Conservation (phyloP, 495 filamentous ascomycete species). For the Aspergillus heteromorphus region DNA sequence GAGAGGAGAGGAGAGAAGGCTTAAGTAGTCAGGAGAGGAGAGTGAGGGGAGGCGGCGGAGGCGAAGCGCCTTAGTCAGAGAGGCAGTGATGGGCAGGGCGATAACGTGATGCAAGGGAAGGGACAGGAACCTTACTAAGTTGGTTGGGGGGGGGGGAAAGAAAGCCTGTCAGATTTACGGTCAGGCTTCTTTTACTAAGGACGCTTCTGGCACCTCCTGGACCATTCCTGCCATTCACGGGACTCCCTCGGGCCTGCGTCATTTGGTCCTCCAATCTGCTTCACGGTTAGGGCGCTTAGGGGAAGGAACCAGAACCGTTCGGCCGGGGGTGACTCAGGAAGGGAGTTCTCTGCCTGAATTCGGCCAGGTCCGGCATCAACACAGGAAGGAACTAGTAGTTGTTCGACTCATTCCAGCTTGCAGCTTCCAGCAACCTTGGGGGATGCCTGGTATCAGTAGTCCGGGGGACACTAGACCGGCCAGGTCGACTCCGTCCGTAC, state of each 20-base stretch:
- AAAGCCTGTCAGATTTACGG: neutral
- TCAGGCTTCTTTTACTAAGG: no score
- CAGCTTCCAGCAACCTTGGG: neutral
- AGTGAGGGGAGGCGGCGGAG: slow-evolving; percentile 28
- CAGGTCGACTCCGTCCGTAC: slow-evolving; percentile 15
- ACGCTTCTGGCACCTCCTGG: slow-evolving; percentile 14
- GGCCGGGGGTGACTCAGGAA: neutral
- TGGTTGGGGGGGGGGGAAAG: no score
- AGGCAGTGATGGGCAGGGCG: slow-evolving; percentile 28
- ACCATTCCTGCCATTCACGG: slow-evolving; percentile 9
- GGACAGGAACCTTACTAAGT: neutral
- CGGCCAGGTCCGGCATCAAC: no score
- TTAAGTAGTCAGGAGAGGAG: slow-evolving; percentile 16
- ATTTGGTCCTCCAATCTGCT: slow-evolving; percentile 4
- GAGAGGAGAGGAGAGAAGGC: slow-evolving; percentile 9
- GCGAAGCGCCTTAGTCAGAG: slow-evolving; percentile 39
- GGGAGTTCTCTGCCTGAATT: neutral
- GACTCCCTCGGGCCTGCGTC: neutral
- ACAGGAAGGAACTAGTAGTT: no score
- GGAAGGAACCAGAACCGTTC: slow-evolving; percentile 13
- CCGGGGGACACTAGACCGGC: neutral
- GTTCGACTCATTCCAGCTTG: no score
- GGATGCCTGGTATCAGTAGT: slow-evolving; percentile 2
- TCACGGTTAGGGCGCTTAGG: neutral
- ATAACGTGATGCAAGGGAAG: slow-evolving; percentile 28